Conservation (phyloP, 306 rosid genomes). For the Ochetophila trinervis region DNA sequence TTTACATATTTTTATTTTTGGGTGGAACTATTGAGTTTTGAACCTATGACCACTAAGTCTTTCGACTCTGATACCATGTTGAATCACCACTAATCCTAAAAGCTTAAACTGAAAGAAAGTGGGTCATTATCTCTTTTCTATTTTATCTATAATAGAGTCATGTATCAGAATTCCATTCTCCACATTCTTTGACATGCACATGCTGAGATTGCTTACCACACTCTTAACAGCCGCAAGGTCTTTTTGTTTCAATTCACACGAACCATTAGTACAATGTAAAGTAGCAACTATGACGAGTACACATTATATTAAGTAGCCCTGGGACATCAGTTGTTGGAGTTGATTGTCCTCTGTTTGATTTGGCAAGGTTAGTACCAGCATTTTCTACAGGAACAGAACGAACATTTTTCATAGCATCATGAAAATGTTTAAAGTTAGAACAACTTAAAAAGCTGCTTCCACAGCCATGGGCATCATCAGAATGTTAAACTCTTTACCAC, state of each 20-base stretch:
- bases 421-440: too few species aligned
- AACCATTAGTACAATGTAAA: slow-evolving; percentile 45
- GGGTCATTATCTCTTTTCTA: too few species aligned
- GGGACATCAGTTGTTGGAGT: slow-evolving; percentile 47
- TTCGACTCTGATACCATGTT: too few species aligned
- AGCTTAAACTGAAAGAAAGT: too few species aligned
- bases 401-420: slow-evolving; percentile 20
- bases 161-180: slow-evolving; percentile 25
- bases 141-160: too few species aligned
- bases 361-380: slow-evolving; percentile 33
- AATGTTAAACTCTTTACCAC: too few species aligned
- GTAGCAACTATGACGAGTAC: slow-evolving; percentile 61
- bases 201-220: slow-evolving; percentile 54
- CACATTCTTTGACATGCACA: slow-evolving; percentile 45
- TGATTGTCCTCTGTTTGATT: slow-evolving; percentile 34
- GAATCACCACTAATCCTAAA: too few species aligned
- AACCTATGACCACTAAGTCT: too few species aligned
- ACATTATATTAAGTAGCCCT: slow-evolving; percentile 52
- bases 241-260: slow-evolving; percentile 41
- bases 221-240: slow-evolving; percentile 42
- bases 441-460: too few species aligned
- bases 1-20: too few species aligned
- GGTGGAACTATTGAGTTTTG: too few species aligned
- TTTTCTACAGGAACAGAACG: slow-evolving; percentile 30
- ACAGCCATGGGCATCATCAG: too few species aligned